phyloP scores from a whole-genome alignment of 2,329 filamentous ascomycete genomes.

The Scopulariopsis brevicaulis region DNA sequence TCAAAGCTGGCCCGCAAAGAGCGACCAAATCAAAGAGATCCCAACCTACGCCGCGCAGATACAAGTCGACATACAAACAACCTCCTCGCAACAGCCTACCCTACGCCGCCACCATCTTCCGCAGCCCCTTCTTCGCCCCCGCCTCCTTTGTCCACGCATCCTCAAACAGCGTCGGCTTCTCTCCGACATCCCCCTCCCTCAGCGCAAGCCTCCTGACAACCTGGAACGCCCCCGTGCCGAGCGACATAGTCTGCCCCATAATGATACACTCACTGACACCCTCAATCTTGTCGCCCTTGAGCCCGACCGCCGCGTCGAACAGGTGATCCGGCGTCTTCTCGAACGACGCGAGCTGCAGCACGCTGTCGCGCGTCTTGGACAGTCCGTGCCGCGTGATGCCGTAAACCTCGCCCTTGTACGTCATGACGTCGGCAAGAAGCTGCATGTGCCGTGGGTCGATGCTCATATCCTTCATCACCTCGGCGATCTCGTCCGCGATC shows the following conservation, averaged over 20 bases:
- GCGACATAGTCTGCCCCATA: slow-evolving; percentile 86
- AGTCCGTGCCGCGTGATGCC: slow-evolving; percentile 95
- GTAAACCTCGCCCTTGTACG: slow-evolving; percentile 92
- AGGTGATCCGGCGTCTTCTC: slow-evolving; percentile 98
- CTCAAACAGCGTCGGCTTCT: slow-evolving; percentile 59
- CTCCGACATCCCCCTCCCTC: slow-evolving; percentile 41
- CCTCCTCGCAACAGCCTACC: not conserved
- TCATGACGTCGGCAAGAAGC: slow-evolving; percentile 95
- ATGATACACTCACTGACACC: slow-evolving; percentile 97
- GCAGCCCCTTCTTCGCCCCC: not conserved
- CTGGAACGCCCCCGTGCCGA: slow-evolving; percentile 88
- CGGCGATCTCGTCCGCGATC: slow-evolving; percentile 78
- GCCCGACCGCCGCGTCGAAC: slow-evolving; percentile 85
- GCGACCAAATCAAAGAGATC: not conserved
- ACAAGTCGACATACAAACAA: not conserved
- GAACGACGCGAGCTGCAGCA: slow-evolving; percentile 88
- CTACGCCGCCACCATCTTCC: not conserved
- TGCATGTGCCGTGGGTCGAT: slow-evolving; percentile 98
- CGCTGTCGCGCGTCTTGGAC: slow-evolving; percentile 90
- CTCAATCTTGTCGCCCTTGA: slow-evolving; percentile 86
- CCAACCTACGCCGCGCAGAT: not conserved
- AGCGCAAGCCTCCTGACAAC: slow-evolving; percentile 71
- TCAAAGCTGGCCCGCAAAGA: not conserved
- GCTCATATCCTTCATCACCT: slow-evolving; percentile 87
- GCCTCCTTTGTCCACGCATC: slow-evolving; percentile 38